Evolutionary conservation across 331 rosid genomes (phyloP).

Genomic region (Phaseolus coccineus): DNA sequence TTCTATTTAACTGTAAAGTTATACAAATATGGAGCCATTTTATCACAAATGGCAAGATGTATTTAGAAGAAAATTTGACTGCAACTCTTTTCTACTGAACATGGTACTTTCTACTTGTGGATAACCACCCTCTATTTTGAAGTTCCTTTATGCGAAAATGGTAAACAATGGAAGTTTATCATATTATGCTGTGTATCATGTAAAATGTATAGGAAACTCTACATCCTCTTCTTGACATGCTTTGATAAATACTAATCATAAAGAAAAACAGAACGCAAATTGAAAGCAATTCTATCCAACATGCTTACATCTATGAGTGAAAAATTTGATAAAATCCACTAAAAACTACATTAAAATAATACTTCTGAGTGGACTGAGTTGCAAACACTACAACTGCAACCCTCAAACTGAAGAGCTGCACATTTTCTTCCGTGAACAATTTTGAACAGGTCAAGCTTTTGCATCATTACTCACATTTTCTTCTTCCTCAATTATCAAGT

Average conservation of each 20-base stretch:
- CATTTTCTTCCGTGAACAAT: background rate
- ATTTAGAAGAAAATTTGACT: background rate
- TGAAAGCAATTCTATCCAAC: background rate
- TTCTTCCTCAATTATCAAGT: background rate
- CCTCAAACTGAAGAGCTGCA: background rate
- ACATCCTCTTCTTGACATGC: background rate
- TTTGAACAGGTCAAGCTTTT: background rate
- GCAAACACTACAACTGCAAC: background rate
- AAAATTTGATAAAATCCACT: background rate
- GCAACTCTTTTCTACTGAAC: background rate
- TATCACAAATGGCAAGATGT: slow-evolving; percentile 9
- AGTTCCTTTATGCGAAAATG: background rate
- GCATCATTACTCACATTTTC: background rate
- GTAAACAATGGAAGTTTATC: background rate
- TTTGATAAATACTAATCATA: background rate
- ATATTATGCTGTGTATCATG: background rate
- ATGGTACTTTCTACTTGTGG: background rate
- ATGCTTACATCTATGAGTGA: background rate
- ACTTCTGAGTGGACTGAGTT: background rate
- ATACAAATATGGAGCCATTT: slow-evolving; percentile 22
- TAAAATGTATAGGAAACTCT: background rate
- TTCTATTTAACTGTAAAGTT: slow-evolving; percentile 67
- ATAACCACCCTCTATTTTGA: background rate
- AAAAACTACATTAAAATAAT: background rate
- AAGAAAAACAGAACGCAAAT: background rate